phyloP scores from a whole-genome alignment of 2,329 filamentous ascomycete genomes.

The Daldinia eschscholtzii region DNA sequence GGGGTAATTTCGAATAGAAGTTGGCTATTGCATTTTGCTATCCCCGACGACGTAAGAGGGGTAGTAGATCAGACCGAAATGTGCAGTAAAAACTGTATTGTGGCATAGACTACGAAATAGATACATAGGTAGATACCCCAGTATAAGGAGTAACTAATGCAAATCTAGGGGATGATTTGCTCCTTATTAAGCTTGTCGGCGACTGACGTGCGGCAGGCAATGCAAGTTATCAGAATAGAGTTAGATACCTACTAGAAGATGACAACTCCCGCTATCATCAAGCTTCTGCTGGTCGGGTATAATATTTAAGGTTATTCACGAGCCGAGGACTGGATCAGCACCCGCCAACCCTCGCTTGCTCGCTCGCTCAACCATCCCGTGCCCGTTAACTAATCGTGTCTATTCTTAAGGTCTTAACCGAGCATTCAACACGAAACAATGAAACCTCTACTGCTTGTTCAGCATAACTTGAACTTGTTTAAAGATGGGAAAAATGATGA shows the following conservation, averaged over 20 bases:
- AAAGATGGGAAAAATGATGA: constrained; percentile 4
- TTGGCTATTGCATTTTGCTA: constrained; percentile 28
- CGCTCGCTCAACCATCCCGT: too few relatives aligned
- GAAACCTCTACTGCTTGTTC: background rate
- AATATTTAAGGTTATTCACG: constrained; percentile 42
- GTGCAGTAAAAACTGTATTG: constrained; percentile 46
- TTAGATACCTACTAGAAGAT: constrained; percentile 18
- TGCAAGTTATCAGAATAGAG: constrained; percentile 28
- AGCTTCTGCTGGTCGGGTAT: constrained; percentile 24
- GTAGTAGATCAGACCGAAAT: constrained; percentile 43
- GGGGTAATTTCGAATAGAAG: constrained; percentile 7
- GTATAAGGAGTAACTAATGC: background rate
- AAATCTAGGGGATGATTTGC: constrained; percentile 25
- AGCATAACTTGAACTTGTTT: constrained; percentile 5
- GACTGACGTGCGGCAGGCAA: constrained; percentile 36
- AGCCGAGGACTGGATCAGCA: constrained; percentile 31
- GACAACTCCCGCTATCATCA: constrained; percentile 26
- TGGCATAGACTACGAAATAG: constrained; percentile 5
- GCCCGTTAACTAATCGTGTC: background rate
- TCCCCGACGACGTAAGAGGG: constrained; percentile 18
- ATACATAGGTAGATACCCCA: background rate
- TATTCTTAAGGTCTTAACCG: background rate
- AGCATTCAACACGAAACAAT: constrained; percentile 3
- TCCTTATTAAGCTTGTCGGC: constrained; percentile 36
- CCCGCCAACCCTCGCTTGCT: constrained; percentile 17